phyloP scores from a whole-genome alignment of 73 alveolate genomes.

The Tetrahymena malaccensis region DNA sequence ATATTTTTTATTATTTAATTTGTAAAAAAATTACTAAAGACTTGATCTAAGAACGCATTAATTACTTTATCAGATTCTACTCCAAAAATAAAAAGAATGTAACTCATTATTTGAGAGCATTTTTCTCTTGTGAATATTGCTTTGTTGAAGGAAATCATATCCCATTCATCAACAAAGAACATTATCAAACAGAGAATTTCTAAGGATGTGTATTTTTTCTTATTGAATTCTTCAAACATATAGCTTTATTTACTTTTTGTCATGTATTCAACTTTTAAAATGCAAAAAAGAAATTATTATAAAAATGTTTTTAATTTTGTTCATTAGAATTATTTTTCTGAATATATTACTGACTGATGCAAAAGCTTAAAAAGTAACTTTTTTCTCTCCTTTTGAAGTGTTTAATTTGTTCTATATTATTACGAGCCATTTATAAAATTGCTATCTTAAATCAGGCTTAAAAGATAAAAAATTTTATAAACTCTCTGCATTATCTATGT shows the following conservation, averaged over 20 bases:
- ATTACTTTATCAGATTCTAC: background rate
- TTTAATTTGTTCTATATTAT: background rate
- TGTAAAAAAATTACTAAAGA: background rate
- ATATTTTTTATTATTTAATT: background rate
- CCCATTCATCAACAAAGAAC: background rate
- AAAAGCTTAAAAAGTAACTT: background rate
- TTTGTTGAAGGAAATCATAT: background rate
- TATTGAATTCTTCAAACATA: background rate
- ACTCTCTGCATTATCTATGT: background rate
- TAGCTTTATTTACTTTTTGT: background rate
- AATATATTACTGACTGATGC: background rate
- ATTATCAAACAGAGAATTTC: background rate
- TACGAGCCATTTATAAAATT: background rate
- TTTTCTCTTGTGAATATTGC: background rate
- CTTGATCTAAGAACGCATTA: background rate
- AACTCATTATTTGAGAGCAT: background rate
- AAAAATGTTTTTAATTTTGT: background rate
- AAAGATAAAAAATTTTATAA: background rate
- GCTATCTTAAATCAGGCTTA: background rate
- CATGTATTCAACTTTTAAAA: background rate
- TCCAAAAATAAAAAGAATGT: background rate
- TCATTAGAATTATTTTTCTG: background rate
- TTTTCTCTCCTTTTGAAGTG: background rate
- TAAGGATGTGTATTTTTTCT: background rate
- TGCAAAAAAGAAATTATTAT: background rate